Evolutionary conservation across 2,329 filamentous ascomycete species (phyloP).

Genomic region (Beauveria brongniartii): DNA sequence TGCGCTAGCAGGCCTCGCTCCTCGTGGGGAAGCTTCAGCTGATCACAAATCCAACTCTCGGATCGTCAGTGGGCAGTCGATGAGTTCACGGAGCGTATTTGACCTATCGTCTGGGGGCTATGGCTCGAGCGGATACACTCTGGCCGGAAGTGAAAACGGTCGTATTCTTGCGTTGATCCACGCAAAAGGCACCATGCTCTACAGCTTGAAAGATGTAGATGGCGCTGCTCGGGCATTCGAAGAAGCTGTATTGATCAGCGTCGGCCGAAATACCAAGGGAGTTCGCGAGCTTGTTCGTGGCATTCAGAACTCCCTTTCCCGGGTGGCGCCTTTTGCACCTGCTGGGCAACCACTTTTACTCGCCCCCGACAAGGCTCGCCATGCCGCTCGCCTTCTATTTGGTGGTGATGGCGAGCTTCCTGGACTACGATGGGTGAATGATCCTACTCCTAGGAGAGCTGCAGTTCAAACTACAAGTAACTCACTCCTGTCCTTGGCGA

Average conservation of each 20-base stretch:
- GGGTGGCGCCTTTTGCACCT: conserved; percentile 18
- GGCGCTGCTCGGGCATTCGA: conserved; percentile 85
- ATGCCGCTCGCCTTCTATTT: conserved; percentile 79
- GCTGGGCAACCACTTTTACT: conserved; percentile 58
- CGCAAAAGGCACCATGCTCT: conserved; percentile 97
- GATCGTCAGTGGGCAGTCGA: not conserved
- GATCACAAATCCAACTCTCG: not conserved
- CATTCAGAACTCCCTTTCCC: conserved; percentile 63
- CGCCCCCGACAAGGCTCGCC: conserved; percentile 72
- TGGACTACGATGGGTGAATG: conserved; percentile 64
- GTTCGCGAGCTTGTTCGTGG: conserved; percentile 72
- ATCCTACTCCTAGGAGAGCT: conserved; percentile 64
- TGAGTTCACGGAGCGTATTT: conserved; percentile 35
- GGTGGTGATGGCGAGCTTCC: conserved; percentile 66
- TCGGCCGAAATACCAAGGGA: conserved; percentile 59
- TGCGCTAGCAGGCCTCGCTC: not conserved
- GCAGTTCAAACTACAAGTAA: conserved; percentile 93
- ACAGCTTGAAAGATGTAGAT: conserved; percentile 74
- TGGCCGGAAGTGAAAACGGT: conserved; percentile 82
- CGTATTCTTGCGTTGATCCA: conserved; percentile 89
- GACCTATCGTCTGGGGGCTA: conserved; percentile 27
- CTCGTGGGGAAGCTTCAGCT: not conserved
- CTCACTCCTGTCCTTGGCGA: conserved; percentile 84
- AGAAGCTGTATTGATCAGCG: conserved; percentile 83
- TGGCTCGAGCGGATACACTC: conserved; percentile 68